phyloP scores from a whole-genome alignment of 2,329 filamentous ascomycete genomes.

The Acrodontium crateriforme region DNA sequence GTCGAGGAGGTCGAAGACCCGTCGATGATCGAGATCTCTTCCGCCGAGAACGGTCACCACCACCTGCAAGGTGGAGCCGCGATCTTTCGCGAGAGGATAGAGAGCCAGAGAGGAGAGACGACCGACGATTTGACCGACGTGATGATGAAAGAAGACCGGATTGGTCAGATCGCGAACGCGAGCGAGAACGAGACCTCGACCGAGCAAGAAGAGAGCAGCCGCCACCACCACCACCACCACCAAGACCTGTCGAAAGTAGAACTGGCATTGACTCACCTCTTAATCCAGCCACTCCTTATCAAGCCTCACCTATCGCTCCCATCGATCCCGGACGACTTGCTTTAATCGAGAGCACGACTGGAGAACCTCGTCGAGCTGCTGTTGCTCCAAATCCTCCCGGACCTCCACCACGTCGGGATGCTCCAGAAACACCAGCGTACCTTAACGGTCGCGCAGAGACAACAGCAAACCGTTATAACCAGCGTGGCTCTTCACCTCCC shows the following conservation, averaged over 20 bases:
- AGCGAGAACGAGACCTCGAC: slow-evolving; percentile 24
- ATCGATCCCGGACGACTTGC: slow-evolving; percentile 21
- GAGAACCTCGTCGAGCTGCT: slow-evolving; percentile 15
- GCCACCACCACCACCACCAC: slow-evolving; percentile 16
- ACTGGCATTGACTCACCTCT: slow-evolving; percentile 13
- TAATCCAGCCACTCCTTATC: slow-evolving; percentile 7
- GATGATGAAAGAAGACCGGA: slow-evolving; percentile 29
- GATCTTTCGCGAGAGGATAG: slow-evolving; percentile 26
- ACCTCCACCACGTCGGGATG: slow-evolving; percentile 20
- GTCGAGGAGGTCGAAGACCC: slow-evolving; percentile 33
- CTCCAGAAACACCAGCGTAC: slow-evolving; percentile 29
- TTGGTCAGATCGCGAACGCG: slow-evolving; percentile 22
- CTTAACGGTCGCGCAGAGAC: slow-evolving; percentile 32
- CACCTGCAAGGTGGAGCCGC: slow-evolving; percentile 40
- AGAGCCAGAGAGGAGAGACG: slow-evolving; percentile 27
- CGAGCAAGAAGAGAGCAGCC: slow-evolving; percentile 17
- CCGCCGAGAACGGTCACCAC: slow-evolving; percentile 33
- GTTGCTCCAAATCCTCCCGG: slow-evolving; percentile 5
- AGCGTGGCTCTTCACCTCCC: slow-evolving; percentile 36
- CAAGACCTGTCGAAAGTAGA: slow-evolving; percentile 14
- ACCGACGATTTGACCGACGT: slow-evolving; percentile 31
- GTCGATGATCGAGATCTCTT: slow-evolving; percentile 44
- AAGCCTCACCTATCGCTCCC: slow-evolving; percentile 11
- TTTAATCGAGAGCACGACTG: slow-evolving; percentile 19
- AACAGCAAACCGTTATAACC: slow-evolving; percentile 32